Base-by-base conservation (phyloP, 2,329 filamentous ascomycete species). In the Aureobasidium namibiae region DNA sequence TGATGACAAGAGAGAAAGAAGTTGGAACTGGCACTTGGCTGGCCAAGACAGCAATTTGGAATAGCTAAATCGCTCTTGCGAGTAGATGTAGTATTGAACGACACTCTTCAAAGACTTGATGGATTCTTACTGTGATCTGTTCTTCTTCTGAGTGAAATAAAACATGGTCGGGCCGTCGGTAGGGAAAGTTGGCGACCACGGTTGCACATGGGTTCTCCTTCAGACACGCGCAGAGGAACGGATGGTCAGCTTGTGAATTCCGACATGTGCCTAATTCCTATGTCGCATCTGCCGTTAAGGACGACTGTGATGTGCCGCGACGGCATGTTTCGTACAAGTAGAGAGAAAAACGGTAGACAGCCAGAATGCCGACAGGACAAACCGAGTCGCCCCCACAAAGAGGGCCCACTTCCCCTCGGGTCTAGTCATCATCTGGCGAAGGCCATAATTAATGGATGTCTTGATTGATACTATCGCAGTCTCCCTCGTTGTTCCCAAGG, bases 21-120 rank as follows among this genome's bases (percentile, higher is more conserved):
- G 44, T 57, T 56, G 38, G 53, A 46, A 34, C 24, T 36, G 52
- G 52, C n/a, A 11, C 39, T 45, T 56, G 52, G 52, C 52, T 56
- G 52, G 52, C 52, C 52, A 36, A 45, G 52, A 23, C 26, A 54
- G 11, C 38, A 38, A 21, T 54, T 54, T 41, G 50, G 38, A 54
- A 41, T n/a, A 33, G 50, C 50, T 54, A 54, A 38, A 54, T 39
- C 3, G 23, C 48, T 52, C 23, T 39, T 13, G 9, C 14, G 33
- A 52, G 48, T 26, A 26, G 48, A 39, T 39, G n/a, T 39, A 39
- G 48, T 26, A 52, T 38, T 23, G 23, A 52, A 39, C 9, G 4
- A 39, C 2, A 39, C 16, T 29, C 31, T 52, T 26, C 18, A 18
- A 52, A 39, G 26, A 29, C 13, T 44, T 44, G 8, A n/a, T n/a